These are phyloP conservation scores for Penicillium coprophilum DNA, from an alignment of 495 filamentous ascomycete genomes.

Conservation along the genomic window DNA sequence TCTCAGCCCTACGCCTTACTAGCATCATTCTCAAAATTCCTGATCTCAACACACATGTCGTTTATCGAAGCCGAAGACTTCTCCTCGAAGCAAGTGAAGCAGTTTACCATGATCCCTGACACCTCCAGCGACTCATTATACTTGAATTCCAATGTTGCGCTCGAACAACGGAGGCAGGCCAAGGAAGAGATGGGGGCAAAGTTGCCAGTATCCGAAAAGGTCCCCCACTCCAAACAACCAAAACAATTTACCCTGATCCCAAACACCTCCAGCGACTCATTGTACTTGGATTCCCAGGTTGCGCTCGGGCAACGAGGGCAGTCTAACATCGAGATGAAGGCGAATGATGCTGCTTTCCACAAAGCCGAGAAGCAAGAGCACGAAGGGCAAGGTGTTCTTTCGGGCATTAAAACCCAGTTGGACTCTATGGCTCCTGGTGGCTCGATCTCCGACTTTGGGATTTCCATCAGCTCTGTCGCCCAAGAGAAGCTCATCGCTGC, in stretches of 20 bases:
- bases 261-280: not conserved
- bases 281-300: not conserved
- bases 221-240: not conserved
- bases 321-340: not conserved
- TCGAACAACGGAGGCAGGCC: slow-evolving; percentile 1
- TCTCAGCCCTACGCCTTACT: slow-evolving; percentile 27
- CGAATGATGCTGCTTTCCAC: not conserved
- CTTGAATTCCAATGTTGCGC: not conserved
- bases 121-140: not conserved
- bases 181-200: not conserved
- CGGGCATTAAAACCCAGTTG: slow-evolving; percentile 10
- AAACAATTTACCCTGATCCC: not conserved
- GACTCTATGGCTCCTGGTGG: not conserved
- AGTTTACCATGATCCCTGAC: not conserved
- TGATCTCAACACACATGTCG: not conserved
- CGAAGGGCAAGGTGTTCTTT: slow-evolving; percentile 3
- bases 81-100: not conserved
- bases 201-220: not conserved
- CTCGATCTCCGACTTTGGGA: slow-evolving; percentile 11
- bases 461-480: slow-evolving; percentile 3
- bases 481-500: slow-evolving; percentile 1
- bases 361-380: not conserved
- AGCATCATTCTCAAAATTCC: slow-evolving; percentile 4
- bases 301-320: slow-evolving; percentile 4
- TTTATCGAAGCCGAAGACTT: not conserved